Conservation (phyloP, 1,139 yeast genomes). For the Pichia sp. region DNA sequence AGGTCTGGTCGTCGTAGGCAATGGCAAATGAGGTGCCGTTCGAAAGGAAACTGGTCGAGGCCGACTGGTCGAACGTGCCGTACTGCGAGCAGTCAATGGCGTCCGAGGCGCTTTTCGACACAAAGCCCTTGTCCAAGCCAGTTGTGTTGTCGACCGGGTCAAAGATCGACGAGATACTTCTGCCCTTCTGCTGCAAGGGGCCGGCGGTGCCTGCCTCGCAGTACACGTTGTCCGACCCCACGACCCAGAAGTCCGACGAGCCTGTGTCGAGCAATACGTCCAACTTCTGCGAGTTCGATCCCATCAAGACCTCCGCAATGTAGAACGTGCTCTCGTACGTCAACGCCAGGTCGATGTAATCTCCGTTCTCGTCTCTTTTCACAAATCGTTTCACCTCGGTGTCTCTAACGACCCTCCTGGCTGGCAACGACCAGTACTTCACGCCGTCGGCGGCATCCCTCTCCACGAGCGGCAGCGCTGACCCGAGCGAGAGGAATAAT, state of each 20-base stretch:
- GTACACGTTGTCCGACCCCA: slow-evolving; percentile 29
- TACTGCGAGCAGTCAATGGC: slow-evolving; percentile 36
- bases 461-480: not conserved
- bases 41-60: slow-evolving; percentile 43
- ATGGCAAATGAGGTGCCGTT: slow-evolving; percentile 49
- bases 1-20: slow-evolving; percentile 58
- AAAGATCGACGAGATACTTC: not conserved
- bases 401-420: slow-evolving; percentile 5
- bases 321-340: slow-evolving; percentile 47
- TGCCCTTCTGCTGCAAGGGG: slow-evolving; percentile 14
- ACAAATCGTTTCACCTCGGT: slow-evolving; percentile 10
- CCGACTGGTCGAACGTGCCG: slow-evolving; percentile 48
- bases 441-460: not conserved
- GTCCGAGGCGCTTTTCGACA: not conserved
- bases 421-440: slow-evolving; percentile 11
- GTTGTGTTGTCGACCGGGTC: not conserved
- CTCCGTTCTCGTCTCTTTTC: slow-evolving; percentile 34
- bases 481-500: not conserved
- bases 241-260: slow-evolving; percentile 67
- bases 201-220: slow-evolving; percentile 24
- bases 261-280: slow-evolving; percentile 63
- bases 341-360: slow-evolving; percentile 36
- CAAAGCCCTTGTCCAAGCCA: not conserved
- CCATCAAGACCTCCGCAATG: slow-evolving; percentile 46
- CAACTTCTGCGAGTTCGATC: slow-evolving; percentile 51